Conservation (phyloP, 2,329 filamentous ascomycete species). For the Trichoderma polysporum region DNA sequence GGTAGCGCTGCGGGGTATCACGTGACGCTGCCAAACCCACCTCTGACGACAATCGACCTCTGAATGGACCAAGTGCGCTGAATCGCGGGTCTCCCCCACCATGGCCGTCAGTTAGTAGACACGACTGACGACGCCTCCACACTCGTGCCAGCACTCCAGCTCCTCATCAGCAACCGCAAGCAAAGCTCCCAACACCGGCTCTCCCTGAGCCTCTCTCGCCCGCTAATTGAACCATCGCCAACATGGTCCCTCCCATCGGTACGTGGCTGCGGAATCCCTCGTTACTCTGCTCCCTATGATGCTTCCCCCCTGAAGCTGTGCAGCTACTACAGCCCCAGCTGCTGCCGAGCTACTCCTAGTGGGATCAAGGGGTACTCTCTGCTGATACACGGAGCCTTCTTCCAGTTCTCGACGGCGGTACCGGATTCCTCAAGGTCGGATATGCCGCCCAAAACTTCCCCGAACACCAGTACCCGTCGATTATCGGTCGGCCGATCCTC, state of each 20-base stretch:
- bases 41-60: slow-evolving; percentile 36
- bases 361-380: not conserved
- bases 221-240: slow-evolving; percentile 29
- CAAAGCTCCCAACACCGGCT: not conserved
- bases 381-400: slow-evolving; percentile 11
- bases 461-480: slow-evolving; percentile 97
- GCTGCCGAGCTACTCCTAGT: slow-evolving; percentile 16
- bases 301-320: not conserved
- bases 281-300: slow-evolving; percentile 15
- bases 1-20: slow-evolving; percentile 36
- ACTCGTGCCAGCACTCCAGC: slow-evolving; percentile 12
- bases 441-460: slow-evolving; percentile 99
- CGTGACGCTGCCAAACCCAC: slow-evolving; percentile 39
- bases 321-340: not conserved
- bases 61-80: slow-evolving; percentile 11
- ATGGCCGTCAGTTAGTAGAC: slow-evolving; percentile 22
- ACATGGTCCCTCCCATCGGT: slow-evolving; percentile 59
- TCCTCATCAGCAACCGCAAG: not conserved
- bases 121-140: slow-evolving; percentile 23
- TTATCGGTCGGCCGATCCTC: slow-evolving; percentile 95
- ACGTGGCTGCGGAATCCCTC: slow-evolving; percentile 31
- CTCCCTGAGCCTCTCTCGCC: not conserved
- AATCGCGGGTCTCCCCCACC: slow-evolving; percentile 33
- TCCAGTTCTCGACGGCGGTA: slow-evolving; percentile 97
- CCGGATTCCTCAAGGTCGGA: slow-evolving; percentile 98